Conservation (phyloP, 805 yeast species). For the Yarrowia osloensis region DNA sequence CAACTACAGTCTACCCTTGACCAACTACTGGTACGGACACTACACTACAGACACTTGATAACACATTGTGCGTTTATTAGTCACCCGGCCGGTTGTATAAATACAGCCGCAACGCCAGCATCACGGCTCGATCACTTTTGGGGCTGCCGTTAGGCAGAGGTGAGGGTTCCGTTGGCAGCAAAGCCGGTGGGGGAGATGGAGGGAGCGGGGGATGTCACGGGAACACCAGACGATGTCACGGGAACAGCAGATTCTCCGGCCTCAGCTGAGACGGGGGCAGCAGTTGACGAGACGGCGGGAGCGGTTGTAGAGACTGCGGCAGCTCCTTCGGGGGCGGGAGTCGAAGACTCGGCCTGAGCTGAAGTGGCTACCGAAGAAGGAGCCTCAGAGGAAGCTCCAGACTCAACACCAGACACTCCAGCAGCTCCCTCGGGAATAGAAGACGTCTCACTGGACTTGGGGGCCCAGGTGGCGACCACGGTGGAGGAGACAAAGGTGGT, state of each 20-base stretch:
- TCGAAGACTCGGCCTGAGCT: background rate
- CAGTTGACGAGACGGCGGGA: background rate
- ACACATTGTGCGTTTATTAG: background rate
- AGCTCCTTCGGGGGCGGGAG: background rate
- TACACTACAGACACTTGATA: no score
- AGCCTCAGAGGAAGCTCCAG: background rate
- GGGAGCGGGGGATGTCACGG: background rate
- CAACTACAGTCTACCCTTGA: no score
- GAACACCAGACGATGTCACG: background rate
- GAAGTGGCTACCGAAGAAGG: background rate
- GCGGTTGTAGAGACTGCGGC: background rate
- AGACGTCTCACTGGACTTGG: background rate
- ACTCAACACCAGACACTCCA: background rate
- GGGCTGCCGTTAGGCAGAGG: background rate
- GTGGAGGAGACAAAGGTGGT: constrained; percentile 18
- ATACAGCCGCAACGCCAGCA: constrained; percentile 30
- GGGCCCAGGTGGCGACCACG: constrained; percentile 12
- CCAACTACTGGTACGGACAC: no score
- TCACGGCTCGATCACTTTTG: constrained; percentile 4
- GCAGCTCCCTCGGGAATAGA: constrained; percentile 10
- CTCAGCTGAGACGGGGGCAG: background rate
- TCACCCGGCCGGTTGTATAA: constrained; percentile 4
- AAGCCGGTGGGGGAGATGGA: background rate
- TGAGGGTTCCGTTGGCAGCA: constrained; percentile 14
- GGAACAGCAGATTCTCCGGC: background rate